Percentiles rank a stretch among this genome's conserved stretches.
Conservation (phyloP, 768 basidiomycete species). For the Agaricus blazei region DNA sequence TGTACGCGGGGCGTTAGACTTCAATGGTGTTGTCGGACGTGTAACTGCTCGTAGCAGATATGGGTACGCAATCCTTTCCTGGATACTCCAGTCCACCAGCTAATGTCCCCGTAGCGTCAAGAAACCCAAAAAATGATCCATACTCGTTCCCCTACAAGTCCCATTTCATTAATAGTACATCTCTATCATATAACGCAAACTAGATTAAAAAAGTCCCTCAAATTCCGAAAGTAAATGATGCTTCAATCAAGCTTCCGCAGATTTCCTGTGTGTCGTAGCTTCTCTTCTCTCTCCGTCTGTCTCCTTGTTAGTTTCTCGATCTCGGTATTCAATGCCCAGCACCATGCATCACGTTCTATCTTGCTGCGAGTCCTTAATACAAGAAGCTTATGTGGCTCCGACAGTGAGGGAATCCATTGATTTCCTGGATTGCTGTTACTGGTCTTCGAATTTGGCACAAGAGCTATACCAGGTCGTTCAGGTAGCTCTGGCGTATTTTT, state of each 20-base stretch:
- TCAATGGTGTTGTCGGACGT: constrained; percentile 85
- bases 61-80: constrained; percentile 48
- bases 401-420: constrained; percentile 42
- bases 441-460: constrained; percentile 15
- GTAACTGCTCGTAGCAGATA: constrained; percentile 84
- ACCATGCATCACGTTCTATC: constrained; percentile 92
- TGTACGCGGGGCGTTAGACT: constrained; percentile 88
- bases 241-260: constrained; percentile 30
- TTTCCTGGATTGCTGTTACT: constrained; percentile 5
- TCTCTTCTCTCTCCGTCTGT: constrained; percentile 59
- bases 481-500: constrained; percentile 28
- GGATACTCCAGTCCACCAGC: constrained; percentile 9
- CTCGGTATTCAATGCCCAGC: constrained; percentile 88
- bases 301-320: constrained; percentile 75
- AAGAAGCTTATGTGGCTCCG: constrained; percentile 51
- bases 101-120: constrained; percentile 49
- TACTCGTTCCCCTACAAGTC: background rate
- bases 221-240: background rate
- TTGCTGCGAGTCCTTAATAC: constrained; percentile 75
- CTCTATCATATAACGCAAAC: background rate
- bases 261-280: constrained; percentile 59
- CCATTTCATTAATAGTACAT: constrained; percentile 8
- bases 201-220: background rate
- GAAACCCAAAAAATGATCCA: constrained; percentile 67
- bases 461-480: constrained; percentile 21